Evolutionary conservation across 257 asterid species (phyloP), one percentile per base, ranked within the genome.

Genomic region (Leptodermis oblonga): DNA sequence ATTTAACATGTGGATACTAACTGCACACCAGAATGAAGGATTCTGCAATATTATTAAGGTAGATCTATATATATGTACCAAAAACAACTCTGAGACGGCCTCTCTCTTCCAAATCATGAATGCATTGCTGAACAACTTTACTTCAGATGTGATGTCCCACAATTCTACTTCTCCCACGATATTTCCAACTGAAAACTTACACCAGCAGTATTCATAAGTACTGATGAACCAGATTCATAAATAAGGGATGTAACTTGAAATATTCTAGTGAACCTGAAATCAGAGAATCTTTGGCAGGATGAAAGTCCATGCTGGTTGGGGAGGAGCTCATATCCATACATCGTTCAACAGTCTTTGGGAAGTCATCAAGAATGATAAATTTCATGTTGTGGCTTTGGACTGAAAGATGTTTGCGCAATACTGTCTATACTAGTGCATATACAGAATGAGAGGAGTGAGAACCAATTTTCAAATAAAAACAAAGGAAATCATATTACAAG

Each of bases 231-330:
- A 37, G 30, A 67, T 56, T 55, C 68, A n/a, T n/a, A n/a, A n/a
- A n/a, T 58, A 64, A 54, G 18, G 52, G 58, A 42, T n/a, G 68
- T 64, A 51, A 68, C 64, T 45, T 55, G 48, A 42, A 26, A 25
- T 51, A 60, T 65, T 30, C 25, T 34, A 63, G 61, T 8, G 67
- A 77, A 90, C 95, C 97, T 86, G 88, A 72, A 26, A 90, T 79
- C 76, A 86, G 71, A 58, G 85, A 81, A 73, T 86, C 88, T 33
- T 80, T 79, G 73, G 74, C 73, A 70, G 97, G 97, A 70, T 90
- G 92, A 79, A 90, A 88, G 67, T 82, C 93, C 88, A 90, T 86
- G 84, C 81, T 74, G 53, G 85, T 85, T 39, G 80, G 81, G 43
- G 80, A 45, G 48, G 79, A 82, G 67, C 70, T 79, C 67, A 79